These are phyloP conservation scores for barrel medic (Medicago truncatula) DNA, from an alignment of 306 rosid species.

Conservation along the genomic window DNA sequence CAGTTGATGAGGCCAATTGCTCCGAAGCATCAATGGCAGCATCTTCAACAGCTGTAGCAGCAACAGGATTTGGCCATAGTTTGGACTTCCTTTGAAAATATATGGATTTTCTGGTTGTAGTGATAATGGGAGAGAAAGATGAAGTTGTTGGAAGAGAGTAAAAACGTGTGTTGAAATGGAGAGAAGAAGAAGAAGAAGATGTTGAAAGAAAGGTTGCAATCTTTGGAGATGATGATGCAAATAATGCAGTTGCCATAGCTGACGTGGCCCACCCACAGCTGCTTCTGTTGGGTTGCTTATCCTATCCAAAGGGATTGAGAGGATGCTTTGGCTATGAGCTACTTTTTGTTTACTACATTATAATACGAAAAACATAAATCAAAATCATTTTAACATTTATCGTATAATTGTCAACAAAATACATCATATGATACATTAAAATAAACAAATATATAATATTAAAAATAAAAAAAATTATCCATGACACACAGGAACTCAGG, in stretches of 20 bases:
- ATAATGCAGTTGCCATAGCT: conserved; percentile 52
- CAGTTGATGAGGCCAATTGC: conserved; percentile 50
- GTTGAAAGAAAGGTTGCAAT: conserved; percentile 47
- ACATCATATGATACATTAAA: too few species aligned
- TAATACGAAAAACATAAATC: too few species aligned
- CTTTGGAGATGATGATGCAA: conserved; percentile 41
- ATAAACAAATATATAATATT: too few species aligned
- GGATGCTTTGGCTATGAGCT: too few species aligned
- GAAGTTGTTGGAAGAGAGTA: conserved; percentile 33
- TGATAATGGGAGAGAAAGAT: conserved; percentile 25
- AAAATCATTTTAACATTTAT: too few species aligned
- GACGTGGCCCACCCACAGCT: too few species aligned
- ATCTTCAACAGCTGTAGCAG: conserved; percentile 51
- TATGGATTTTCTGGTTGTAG: conserved; percentile 34
- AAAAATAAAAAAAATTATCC: too few species aligned
- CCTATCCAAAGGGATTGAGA: too few species aligned
- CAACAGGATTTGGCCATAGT: conserved; percentile 40
- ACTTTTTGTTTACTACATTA: too few species aligned
- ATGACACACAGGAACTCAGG: too few species aligned
- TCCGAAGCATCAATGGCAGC: conserved; percentile 54
- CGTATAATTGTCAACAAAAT: too few species aligned
- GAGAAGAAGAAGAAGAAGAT: background rate
- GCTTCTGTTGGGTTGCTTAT: too few species aligned
- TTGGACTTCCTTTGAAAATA: conserved; percentile 37
- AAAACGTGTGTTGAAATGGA: conserved; percentile 35